Evolutionary conservation across 2,329 filamentous ascomycete species (phyloP), one percentile per base, ranked within the genome.

Genomic region (Alternaria brassicicola): DNA sequence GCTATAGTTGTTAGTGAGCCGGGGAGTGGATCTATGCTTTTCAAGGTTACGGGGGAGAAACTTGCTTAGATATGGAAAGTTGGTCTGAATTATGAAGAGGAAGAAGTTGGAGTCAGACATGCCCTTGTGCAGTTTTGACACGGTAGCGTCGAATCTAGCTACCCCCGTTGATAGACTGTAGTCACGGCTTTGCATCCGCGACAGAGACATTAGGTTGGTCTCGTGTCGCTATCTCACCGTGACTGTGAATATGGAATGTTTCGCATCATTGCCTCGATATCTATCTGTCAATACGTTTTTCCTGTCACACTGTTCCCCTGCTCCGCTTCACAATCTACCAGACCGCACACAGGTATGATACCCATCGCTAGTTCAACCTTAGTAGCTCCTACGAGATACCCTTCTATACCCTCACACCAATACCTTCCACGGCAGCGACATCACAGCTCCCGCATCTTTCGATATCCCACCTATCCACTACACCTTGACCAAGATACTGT

Each of bases 1-100:
- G 93, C 93, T 0, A 89, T 98, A 59, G 91, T 98, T 26, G 92
- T 96, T 46, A 96, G 91, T 73, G 89, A 91, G 77, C 95, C 95
- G 0, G 91, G 91, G 4, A 88, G 89, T 66, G 92, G 92, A 10
- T 83, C 81, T 63, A 77, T 72, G 49, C 61, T 78, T 7, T 72
- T 75, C 60, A 77, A 73, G 60, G 66, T 77, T 10, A 61, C 66
- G 6, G 74, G 74, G 0, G 72, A 71, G 8, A 70, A 63, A 33
- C 62, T 78, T 31, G 66, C 65, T 13, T 78, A 64, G 59, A 45
- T 19, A 13, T 2, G 9, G 17, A 3, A 1, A 0, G 1, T 30
- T 52, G 15, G 23, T n/a, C n/a, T n/a, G n/a, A n/a, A n/a, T n/a
- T n/a, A 12, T 45, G 9, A 6, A n/a, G 6, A 19, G 19, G 23